phyloP scores from a whole-genome alignment of 768 basidiomycete species.

The Hydnum rufescens region DNA sequence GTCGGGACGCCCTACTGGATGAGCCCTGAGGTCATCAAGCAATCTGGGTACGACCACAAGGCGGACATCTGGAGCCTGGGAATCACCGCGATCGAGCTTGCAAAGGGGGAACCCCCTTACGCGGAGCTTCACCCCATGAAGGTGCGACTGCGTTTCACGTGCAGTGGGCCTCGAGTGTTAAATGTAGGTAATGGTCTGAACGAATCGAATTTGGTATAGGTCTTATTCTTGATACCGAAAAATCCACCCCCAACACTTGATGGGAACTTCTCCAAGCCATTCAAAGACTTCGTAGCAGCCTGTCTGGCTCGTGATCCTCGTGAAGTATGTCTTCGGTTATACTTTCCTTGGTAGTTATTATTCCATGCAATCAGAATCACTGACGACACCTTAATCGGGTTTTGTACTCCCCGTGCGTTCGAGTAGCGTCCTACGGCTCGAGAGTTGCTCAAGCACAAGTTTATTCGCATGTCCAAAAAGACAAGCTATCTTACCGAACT shows the following conservation, averaged over 20 bases:
- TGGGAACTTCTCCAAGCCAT: slow-evolving; percentile 76
- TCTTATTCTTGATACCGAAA: slow-evolving; percentile 95
- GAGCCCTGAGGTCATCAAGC: slow-evolving; percentile 99
- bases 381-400: slow-evolving; percentile 13
- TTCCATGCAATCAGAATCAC: too few relatives aligned
- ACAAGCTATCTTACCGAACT: slow-evolving; percentile 86
- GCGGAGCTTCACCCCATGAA: slow-evolving; percentile 99
- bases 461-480: slow-evolving; percentile 87
- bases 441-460: slow-evolving; percentile 91
- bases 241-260: slow-evolving; percentile 87
- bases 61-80: slow-evolving; percentile 99
- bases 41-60: slow-evolving; percentile 97
- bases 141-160: too few relatives aligned
- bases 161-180: slow-evolving; percentile 12
- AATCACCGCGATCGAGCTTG: slow-evolving; percentile 92
- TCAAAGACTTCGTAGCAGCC: slow-evolving; percentile 82
- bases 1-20: slow-evolving; percentile 99
- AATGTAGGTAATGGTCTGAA: not conserved
- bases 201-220: slow-evolving; percentile 35
- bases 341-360: slow-evolving; percentile 3
- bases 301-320: slow-evolving; percentile 90
- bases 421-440: slow-evolving; percentile 93
- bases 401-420: slow-evolving; percentile 11
- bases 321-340: slow-evolving; percentile 34
- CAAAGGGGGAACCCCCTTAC: slow-evolving; percentile 94